phyloP scores from a whole-genome alignment of 2,329 filamentous ascomycete species.

The Penicillium sp. region DNA sequence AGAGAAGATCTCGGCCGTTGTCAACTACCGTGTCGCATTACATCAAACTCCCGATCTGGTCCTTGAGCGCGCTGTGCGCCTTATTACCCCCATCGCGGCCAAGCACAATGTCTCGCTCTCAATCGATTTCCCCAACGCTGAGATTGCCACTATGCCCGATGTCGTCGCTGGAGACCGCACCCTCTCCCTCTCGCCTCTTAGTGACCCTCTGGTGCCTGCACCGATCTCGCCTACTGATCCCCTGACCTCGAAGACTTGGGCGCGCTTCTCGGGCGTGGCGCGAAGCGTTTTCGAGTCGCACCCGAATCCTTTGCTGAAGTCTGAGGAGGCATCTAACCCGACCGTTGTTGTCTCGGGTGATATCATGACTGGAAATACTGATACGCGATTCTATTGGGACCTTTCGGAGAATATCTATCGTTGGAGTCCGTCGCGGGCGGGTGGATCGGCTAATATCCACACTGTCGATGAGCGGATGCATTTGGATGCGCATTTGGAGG shows the following conservation, averaged over 20 bases:
- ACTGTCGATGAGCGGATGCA: slow-evolving; percentile 52
- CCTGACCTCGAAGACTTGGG: slow-evolving; percentile 32
- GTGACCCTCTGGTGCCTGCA: slow-evolving; percentile 30
- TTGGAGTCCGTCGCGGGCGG: slow-evolving; percentile 50
- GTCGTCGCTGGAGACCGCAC: slow-evolving; percentile 22
- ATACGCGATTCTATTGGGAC: slow-evolving; percentile 55
- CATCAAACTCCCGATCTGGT: slow-evolving; percentile 52
- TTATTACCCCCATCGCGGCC: slow-evolving; percentile 49
- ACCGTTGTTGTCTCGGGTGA: slow-evolving; percentile 45
- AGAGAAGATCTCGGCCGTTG: slow-evolving; percentile 52
- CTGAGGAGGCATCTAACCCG: slow-evolving; percentile 19
- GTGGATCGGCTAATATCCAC: slow-evolving; percentile 48
- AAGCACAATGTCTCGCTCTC: slow-evolving; percentile 49
- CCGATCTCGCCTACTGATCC: slow-evolving; percentile 36
- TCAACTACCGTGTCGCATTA: slow-evolving; percentile 60
- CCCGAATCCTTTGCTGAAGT: slow-evolving; percentile 23
- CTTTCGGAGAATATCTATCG: slow-evolving; percentile 55
- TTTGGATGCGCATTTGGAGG: slow-evolving; percentile 45
- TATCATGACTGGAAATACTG: slow-evolving; percentile 56
- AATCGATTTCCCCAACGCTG: slow-evolving; percentile 44
- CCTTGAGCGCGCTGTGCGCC: slow-evolving; percentile 47
- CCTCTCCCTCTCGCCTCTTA: slow-evolving; percentile 32
- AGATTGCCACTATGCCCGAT: neutral
- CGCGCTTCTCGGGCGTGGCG: slow-evolving; percentile 40
- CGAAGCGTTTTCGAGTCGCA: slow-evolving; percentile 42